phyloP scores from a whole-genome alignment of 2,329 filamentous ascomycete genomes.

The Clarireedia homoeocarpa region DNA sequence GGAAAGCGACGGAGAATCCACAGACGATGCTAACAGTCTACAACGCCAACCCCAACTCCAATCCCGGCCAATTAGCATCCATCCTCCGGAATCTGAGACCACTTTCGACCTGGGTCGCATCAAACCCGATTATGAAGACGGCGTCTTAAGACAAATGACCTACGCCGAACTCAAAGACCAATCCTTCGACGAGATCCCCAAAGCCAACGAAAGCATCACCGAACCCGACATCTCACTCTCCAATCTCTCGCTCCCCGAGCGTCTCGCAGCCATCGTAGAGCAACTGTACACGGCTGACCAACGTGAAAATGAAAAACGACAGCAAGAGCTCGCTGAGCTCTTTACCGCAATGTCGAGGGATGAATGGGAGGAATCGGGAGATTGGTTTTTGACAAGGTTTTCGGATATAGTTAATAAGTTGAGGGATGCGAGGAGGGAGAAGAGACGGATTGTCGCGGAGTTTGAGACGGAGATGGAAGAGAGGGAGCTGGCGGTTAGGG shows the following conservation, averaged over 20 bases:
- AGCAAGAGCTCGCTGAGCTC: constrained; percentile 11
- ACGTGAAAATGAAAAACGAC: background rate
- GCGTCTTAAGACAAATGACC: background rate
- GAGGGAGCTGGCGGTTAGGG: constrained; percentile 22
- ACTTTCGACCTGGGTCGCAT: background rate
- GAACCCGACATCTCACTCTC: constrained; percentile 4
- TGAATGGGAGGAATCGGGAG: constrained; percentile 29
- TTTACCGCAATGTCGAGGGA: constrained; percentile 18
- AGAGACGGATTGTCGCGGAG: constrained; percentile 16
- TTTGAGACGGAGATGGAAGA: constrained; percentile 25
- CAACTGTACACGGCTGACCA: background rate
- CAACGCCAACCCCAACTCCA: background rate
- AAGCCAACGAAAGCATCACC: background rate
- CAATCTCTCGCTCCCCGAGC: background rate
- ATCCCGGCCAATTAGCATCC: background rate
- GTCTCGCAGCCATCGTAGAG: background rate
- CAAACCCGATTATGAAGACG: constrained; percentile 4
- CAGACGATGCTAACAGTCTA: background rate
- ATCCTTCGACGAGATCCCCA: constrained; percentile 5
- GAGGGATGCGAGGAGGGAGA: constrained; percentile 21
- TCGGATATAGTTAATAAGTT: constrained; percentile 17
- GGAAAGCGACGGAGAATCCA: background rate
- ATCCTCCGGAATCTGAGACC: background rate
- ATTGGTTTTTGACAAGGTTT: constrained; percentile 26
- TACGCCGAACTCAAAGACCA: constrained; percentile 3